These are phyloP conservation scores for Curvularia sp. DNA, from an alignment of 2,329 filamentous ascomycete genomes.

Conservation along the genomic window DNA sequence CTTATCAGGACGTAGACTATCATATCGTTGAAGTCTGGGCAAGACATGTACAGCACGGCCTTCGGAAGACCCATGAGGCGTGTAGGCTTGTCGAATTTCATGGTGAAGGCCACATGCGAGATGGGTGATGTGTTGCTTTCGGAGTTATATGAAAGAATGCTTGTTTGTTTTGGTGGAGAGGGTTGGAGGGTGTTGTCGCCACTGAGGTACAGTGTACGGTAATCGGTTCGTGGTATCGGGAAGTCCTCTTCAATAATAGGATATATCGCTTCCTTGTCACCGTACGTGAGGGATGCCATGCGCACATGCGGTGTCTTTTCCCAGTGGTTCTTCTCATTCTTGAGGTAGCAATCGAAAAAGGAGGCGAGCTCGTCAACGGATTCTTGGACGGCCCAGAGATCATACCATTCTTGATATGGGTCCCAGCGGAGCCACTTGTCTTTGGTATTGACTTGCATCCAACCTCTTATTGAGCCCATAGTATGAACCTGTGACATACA, in stretches of 20 bases:
- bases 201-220: conserved; percentile 21
- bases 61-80: conserved; percentile 58
- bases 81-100: conserved; percentile 51
- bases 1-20: conserved; percentile 30
- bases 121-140: conserved; percentile 8
- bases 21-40: conserved; percentile 54
- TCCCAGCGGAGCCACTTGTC: conserved; percentile 29
- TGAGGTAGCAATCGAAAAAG: conserved; percentile 59
- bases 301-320: conserved; percentile 57
- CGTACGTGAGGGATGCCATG: conserved; percentile 46
- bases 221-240: conserved; percentile 26
- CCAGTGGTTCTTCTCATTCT: conserved; percentile 56
- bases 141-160: conserved; percentile 10
- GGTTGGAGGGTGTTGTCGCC: conserved; percentile 1
- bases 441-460: conserved; percentile 15
- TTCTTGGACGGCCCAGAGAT: conserved; percentile 20
- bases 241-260: conserved; percentile 25
- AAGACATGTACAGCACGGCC: conserved; percentile 57
- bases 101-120: conserved; percentile 40
- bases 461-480: conserved; percentile 26
- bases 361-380: conserved; percentile 22
- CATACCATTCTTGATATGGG: conserved; percentile 28
- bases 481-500: conserved; percentile 13
- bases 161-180: background rate
- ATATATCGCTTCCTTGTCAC: conserved; percentile 21